Evolutionary conservation across 352 stramenopile genomes (phyloP), one percentile per base, ranked within the genome.

Genomic region (Hyphochytrium catenoides): DNA sequence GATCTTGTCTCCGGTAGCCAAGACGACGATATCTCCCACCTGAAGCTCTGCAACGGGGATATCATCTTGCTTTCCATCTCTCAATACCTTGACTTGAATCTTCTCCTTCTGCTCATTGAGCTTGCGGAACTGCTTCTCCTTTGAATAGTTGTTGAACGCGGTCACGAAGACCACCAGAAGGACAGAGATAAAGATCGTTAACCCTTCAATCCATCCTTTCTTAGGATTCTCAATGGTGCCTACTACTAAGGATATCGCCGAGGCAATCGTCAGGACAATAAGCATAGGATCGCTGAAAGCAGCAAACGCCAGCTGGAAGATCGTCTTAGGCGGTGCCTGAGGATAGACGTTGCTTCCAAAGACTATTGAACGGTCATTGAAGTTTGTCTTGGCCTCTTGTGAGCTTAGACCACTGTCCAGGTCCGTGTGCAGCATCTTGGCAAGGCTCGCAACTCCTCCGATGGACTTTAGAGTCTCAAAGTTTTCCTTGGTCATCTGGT

Each of bases 111-210:
- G 72, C 7, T 62, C 69, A 29, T 69, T 89, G 6, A 82, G 46
- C 0, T 59, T 61, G 8, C 62, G 67, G 39, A 90, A 90, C 40
- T 90, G 74, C 34, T 82, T 71, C 43, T 90, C 71, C 37, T 89
- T 90, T n/a, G 60, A 79, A 59, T 97, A 95, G 45, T 97, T 86
- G 48, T 94, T 95, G 8, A 79, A 60, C 0, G 87, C 82, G 0
- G 82, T 95, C 7, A 97, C 78, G 5, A 93, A 46, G 5, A 86
- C 79, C 4, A 95, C 87, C 31, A 95, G 66, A 7, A 82, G 54
- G 22, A 96, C 87, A 7, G 83, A 79, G 8, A 64, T 56, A 29
- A 96, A 51, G 48, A 97, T 96, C 11, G 84, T 79, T 4, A 84
- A 62, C 14, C 84, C 87, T 52, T 97, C 85, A 34, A 91, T 86